Percentiles rank a stretch among this genome's conserved stretches.
phyloP scores from a whole-genome alignment of 768 basidiomycete genomes.

The Arthromyces matolae region DNA sequence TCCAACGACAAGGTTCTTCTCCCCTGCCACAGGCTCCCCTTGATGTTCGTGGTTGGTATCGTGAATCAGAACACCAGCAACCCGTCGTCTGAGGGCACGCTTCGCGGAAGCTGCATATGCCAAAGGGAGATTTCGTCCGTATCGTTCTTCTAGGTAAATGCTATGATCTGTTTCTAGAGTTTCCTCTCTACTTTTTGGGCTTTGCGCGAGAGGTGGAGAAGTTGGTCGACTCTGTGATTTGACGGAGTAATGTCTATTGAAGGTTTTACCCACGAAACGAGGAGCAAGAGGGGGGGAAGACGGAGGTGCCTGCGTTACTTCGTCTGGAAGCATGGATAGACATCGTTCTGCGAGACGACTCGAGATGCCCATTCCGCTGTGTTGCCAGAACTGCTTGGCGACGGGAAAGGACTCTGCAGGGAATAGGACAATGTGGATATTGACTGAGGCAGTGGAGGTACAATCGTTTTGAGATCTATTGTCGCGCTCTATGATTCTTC shows the following conservation, averaged over 20 bases:
- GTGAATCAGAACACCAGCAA: conserved; percentile 78
- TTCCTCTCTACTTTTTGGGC: conserved; percentile 32
- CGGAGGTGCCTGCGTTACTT: conserved; percentile 23
- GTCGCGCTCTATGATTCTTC: conserved; percentile 24
- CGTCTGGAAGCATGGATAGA: conserved; percentile 62
- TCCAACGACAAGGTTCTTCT: conserved; percentile 44
- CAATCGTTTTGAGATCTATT: conserved; percentile 19
- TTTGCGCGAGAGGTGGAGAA: conserved; percentile 6
- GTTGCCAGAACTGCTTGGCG: conserved; percentile 96
- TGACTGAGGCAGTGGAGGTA: conserved; percentile 33
- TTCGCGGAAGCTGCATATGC: conserved; percentile 77
- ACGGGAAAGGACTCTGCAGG: conserved; percentile 52
- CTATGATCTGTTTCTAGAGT: conserved; percentile 56
- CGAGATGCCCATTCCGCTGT: conserved; percentile 86
- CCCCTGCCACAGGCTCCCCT: conserved; percentile 37
- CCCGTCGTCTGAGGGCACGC: conserved; percentile 78
- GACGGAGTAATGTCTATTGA: conserved; percentile 58
- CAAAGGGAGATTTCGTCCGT: conserved; percentile 84
- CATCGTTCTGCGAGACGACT: conserved; percentile 84
- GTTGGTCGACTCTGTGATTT: conserved; percentile 21
- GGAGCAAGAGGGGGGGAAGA: conserved; percentile 23
- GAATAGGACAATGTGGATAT: conserved; percentile 83
- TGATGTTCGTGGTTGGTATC: conserved; percentile 44
- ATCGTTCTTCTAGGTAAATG: conserved; percentile 89
- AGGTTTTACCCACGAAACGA: conserved; percentile 38